phyloP scores from a whole-genome alignment of 345 rosid genomes.

The Rhodamnia rubescens region DNA sequence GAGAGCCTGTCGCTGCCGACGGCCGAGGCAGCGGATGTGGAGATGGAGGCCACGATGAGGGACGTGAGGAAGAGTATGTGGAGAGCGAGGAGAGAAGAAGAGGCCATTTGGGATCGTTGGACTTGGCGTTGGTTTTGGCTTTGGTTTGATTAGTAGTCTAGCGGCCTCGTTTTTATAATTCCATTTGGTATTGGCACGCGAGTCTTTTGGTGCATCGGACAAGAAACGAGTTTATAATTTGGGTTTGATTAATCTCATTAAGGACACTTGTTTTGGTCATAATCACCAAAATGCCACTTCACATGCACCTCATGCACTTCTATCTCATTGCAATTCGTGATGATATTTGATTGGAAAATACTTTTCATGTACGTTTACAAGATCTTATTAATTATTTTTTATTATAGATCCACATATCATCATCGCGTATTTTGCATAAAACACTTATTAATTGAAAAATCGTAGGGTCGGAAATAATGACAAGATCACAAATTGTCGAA shows the following conservation, averaged over 20 bases:
- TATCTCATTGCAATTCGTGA: background rate
- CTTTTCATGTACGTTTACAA: too few species aligned
- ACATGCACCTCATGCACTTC: background rate
- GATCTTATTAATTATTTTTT: too few species aligned
- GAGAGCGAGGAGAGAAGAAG: conserved; percentile 6
- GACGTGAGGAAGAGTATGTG: conserved; percentile 9
- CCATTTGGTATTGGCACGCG: background rate
- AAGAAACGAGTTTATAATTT: background rate
- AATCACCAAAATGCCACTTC: background rate
- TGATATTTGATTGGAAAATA: background rate
- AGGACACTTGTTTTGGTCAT: background rate
- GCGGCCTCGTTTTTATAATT: background rate
- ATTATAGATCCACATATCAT: too few species aligned
- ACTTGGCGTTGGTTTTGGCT: background rate
- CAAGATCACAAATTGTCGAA: too few species aligned
- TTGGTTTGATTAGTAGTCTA: background rate
- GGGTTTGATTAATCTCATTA: background rate
- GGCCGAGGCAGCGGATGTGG: conserved; percentile 2
- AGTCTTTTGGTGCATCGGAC: background rate
- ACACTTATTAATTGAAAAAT: too few species aligned
- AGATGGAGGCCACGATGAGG: conserved; percentile 9
- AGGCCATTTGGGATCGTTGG: conserved; percentile 21
- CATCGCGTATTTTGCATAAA: too few species aligned
- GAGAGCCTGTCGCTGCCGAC: conserved; percentile 10
- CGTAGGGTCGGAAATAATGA: too few species aligned